These are phyloP conservation scores for Malbranchea cinnamomea DNA, from an alignment of 2,329 filamentous ascomycete genomes.

Conservation along the genomic window DNA sequence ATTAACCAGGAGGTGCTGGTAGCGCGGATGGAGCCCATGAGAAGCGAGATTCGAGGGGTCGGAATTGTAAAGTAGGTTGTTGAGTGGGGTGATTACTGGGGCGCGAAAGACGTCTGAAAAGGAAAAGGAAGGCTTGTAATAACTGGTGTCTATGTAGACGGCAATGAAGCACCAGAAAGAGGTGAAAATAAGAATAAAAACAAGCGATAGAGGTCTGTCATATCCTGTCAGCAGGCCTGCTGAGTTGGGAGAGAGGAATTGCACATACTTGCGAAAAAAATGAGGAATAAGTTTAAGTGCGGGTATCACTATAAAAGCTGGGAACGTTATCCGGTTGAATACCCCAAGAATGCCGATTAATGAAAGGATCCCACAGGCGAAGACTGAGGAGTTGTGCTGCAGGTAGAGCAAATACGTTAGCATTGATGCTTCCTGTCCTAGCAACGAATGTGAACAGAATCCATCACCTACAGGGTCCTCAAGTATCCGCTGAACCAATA, in stretches of 20 bases:
- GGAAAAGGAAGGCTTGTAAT: constrained; percentile 42
- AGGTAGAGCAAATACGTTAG: constrained; percentile 10
- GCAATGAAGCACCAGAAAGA: constrained; percentile 55
- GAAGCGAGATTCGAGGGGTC: constrained; percentile 53
- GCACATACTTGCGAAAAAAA: constrained; percentile 60
- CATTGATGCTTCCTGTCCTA: constrained; percentile 4
- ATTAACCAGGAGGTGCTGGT: constrained; percentile 60
- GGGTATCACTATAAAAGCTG: constrained; percentile 78
- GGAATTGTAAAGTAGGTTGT: constrained; percentile 65
- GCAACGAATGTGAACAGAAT: not conserved
- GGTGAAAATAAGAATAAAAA: constrained; percentile 47
- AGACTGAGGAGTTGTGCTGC: constrained; percentile 58
- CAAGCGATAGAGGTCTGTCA: constrained; percentile 11
- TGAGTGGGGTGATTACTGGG: constrained; percentile 61
- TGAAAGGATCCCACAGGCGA: constrained; percentile 64
- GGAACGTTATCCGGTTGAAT: constrained; percentile 96
- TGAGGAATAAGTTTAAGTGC: constrained; percentile 71
- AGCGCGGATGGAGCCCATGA: constrained; percentile 65
- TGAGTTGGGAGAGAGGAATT: not conserved
- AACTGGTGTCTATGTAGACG: constrained; percentile 69
- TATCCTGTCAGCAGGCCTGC: not conserved
- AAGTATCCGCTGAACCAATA: constrained; percentile 75
- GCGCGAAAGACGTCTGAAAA: constrained; percentile 29
- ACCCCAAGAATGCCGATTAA: constrained; percentile 70
- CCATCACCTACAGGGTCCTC: constrained; percentile 53